Evolutionary conservation across 192 early-diverging fungal genomes (phyloP).

Genomic region (Ambispora gerdemannii): DNA sequence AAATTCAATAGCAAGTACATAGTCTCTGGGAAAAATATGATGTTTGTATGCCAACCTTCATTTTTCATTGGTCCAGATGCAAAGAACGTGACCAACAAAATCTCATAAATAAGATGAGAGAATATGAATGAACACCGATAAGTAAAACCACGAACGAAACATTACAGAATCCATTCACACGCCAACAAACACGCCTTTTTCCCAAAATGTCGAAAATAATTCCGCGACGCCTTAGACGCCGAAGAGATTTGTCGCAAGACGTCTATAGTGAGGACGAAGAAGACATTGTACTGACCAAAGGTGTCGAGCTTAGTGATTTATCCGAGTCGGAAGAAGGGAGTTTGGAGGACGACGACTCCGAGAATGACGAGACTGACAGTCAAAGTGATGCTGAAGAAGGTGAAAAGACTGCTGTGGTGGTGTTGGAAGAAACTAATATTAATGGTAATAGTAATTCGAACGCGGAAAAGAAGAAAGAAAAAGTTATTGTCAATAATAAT

Average conservation of each 20-base stretch:
- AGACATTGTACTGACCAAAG: not conserved
- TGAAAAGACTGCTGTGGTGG: not conserved
- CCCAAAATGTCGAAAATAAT: slow-evolving; percentile 13
- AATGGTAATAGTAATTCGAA: not conserved
- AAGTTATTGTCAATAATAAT: not conserved
- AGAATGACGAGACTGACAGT: slow-evolving; percentile 9
- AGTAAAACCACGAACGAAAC: too few species aligned
- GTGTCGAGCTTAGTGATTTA: slow-evolving; percentile 18
- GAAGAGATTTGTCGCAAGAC: slow-evolving; percentile 13
- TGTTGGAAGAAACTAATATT: not conserved
- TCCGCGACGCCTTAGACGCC: not conserved
- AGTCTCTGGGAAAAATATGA: too few species aligned
- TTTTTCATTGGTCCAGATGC: too few species aligned
- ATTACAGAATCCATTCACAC: too few species aligned
- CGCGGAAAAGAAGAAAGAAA: not conserved
- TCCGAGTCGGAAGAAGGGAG: slow-evolving; percentile 22
- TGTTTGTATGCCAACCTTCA: too few species aligned
- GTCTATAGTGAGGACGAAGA: slow-evolving; percentile 30
- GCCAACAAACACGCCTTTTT: too few species aligned
- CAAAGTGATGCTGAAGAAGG: slow-evolving; percentile 29
- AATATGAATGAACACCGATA: too few species aligned
- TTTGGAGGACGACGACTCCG: slow-evolving; percentile 17
- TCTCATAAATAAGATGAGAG: too few species aligned
- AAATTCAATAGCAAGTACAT: too few species aligned
- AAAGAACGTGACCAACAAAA: too few species aligned